Evolutionary conservation across 257 asterid species (phyloP), one percentile per base, ranked within the genome.

Genomic region (Solanum habrochaites): DNA sequence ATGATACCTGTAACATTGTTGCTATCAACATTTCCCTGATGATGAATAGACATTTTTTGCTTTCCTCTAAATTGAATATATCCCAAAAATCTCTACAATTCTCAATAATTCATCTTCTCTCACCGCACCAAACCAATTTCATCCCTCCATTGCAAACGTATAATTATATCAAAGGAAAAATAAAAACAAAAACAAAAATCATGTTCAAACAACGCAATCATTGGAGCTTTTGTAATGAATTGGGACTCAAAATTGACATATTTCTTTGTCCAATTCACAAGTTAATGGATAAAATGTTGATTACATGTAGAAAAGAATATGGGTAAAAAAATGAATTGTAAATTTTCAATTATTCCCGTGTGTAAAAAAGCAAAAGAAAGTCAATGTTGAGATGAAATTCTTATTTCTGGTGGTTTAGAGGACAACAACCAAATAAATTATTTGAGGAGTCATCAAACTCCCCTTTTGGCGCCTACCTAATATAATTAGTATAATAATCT

Each of bases 1-100:
- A 67, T 69, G 67, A 78, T 69, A 88, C 90, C 90, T 74, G 90
- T 35, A 75, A 74, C 87, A 83, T 86, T 83, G 13, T 86, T 86
- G 69, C 82, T 49, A 8, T 88, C 85, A 47, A 72, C 78, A 86
- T 86, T 88, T 83, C 87, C 90, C 47, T 82, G 83, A 81, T 86
- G 87, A 35, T 83, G 87, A 35, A 73, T 75, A 49, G 90, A 88
- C 90, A 88, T 85, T 31, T 45, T 45, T 23, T 42, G 42, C 62
- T 86, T 82, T 85, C 80, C 87, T 60, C 87, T n/a, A 42, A 83
- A 58, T 78, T 16, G 52, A 85, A 72, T 75, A 52, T 47, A 72
- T 47, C 73, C 83, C 74, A 85, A 32, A 72, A 81, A 49, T 45
- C 31, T 49, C 45, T 81, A 81, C 11, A 81, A 49, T 49, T 49